A percentile compares a stretch with the other conserved stretches of the same genome.
These are phyloP conservation scores for Halteria grandinella DNA, from an alignment of 73 alveolate species.

Conservation along the genomic window DNA sequence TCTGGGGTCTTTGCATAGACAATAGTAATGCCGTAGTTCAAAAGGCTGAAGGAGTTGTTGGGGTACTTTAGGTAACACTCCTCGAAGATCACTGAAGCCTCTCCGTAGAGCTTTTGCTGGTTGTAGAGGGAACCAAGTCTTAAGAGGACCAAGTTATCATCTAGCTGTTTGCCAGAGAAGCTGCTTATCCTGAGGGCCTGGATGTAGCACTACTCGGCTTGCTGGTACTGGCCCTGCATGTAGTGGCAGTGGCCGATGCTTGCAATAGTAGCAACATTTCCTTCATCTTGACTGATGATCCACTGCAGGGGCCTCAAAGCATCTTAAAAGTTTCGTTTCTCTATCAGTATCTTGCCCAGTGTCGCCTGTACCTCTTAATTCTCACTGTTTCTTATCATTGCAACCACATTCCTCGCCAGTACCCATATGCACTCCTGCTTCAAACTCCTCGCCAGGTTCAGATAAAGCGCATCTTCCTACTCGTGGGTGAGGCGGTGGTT, in stretches of 20 bases:
- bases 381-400: constrained; percentile 17
- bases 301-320: constrained; percentile 61
- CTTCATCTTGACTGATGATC: constrained; percentile 58
- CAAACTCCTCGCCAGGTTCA: constrained; percentile 18
- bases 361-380: not conserved
- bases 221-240: constrained; percentile 65
- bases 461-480: not conserved
- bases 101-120: constrained; percentile 87
- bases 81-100: constrained; percentile 87
- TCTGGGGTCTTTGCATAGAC: not conserved
- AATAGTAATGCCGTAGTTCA: constrained; percentile 10
- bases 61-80: constrained; percentile 37
- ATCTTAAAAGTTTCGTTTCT: constrained; percentile 72
- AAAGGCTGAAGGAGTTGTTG: constrained; percentile 33
- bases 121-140: constrained; percentile 90
- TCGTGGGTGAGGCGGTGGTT: not conserved
- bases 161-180: not conserved
- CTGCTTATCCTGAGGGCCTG: constrained; percentile 70
- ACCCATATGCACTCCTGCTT: constrained; percentile 35
- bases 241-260: constrained; percentile 77
- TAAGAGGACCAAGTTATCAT: constrained; percentile 67
- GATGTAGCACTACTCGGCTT: constrained; percentile 74
- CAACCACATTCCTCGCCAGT: constrained; percentile 30
- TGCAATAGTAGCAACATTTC: constrained; percentile 65
- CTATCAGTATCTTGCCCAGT: constrained; percentile 68